These are phyloP conservation scores for Coelastrella sp. DNA, from an alignment of 139 green algal species.

Conservation along the genomic window DNA sequence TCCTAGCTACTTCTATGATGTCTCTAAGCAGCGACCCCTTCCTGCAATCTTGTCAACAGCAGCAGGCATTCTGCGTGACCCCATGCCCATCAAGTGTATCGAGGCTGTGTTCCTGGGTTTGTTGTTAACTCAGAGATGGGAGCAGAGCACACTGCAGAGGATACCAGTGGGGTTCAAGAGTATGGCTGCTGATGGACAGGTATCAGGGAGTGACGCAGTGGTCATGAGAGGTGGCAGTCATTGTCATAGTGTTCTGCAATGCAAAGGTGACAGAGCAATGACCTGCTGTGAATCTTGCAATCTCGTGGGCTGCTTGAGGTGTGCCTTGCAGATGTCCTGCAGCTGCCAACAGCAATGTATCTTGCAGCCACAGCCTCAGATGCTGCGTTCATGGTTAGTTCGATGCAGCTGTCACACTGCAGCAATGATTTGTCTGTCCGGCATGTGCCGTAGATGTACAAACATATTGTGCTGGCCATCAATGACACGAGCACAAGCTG, in stretches of 20 bases:
- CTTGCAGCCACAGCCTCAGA: no score
- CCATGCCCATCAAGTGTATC: conserved; percentile 73
- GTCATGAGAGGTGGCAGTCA: no score
- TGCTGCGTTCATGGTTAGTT: no score
- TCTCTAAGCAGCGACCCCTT: conserved; percentile 67
- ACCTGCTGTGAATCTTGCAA: no score
- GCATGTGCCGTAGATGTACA: background rate
- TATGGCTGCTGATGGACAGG: conserved; percentile 43
- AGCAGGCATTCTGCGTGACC: conserved; percentile 56
- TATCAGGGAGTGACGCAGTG: no score
- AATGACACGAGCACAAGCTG: conserved; percentile 48
- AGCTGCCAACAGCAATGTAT: no score
- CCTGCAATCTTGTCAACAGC: conserved; percentile 64
- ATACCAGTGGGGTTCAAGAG: conserved; percentile 76
- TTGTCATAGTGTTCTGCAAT: no score
- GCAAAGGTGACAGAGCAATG: no score
- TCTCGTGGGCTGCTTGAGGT: no score
- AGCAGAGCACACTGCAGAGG: conserved; percentile 55
- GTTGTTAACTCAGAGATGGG: conserved; percentile 65
- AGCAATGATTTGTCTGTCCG: background rate
- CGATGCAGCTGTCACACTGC: no score
- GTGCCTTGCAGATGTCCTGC: background rate
- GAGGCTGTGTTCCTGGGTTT: conserved; percentile 45
- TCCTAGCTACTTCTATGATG: conserved; percentile 65
- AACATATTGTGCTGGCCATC: background rate